A percentile compares a stretch with the other conserved stretches of the same genome.
These are phyloP conservation scores for Scorias spongiosa DNA, from an alignment of 2,329 filamentous ascomycete species.

Conservation along the genomic window DNA sequence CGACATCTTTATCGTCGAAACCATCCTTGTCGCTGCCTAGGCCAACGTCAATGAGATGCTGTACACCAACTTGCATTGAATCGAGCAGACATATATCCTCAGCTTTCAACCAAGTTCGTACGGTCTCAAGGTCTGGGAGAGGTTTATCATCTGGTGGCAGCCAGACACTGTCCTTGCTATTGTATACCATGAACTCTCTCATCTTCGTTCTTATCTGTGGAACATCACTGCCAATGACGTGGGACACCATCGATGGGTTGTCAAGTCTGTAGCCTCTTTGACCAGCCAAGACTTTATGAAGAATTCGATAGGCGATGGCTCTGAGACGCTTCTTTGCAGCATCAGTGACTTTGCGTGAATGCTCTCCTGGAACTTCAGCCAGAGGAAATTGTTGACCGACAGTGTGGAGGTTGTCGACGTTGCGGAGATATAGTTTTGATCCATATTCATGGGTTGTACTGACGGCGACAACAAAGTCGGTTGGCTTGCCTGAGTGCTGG, in stretches of 20 bases:
- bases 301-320: conserved; percentile 85
- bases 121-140: conserved; percentile 63
- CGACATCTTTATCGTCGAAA: conserved; percentile 44
- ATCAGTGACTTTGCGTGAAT: conserved; percentile 88
- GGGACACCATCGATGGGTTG: conserved; percentile 41
- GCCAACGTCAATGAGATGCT: conserved; percentile 80
- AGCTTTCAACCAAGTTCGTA: conserved; percentile 80
- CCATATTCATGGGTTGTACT: conserved; percentile 68
- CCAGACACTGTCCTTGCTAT: conserved; percentile 61
- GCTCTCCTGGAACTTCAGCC: conserved; percentile 80
- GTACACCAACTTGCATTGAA: conserved; percentile 89
- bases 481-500: conserved; percentile 60
- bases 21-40: conserved; percentile 56
- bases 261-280: conserved; percentile 73
- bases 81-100: conserved; percentile 92
- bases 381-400: conserved; percentile 90
- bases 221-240: conserved; percentile 85
- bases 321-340: conserved; percentile 94
- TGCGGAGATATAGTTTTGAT: conserved; percentile 67
- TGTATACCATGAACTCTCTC: conserved; percentile 83
- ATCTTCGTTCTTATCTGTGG: conserved; percentile 94
- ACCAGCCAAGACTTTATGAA: conserved; percentile 56
- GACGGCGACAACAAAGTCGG: conserved; percentile 76
- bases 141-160: conserved; percentile 56
- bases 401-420: conserved; percentile 77